Base-by-base conservation (phyloP, 768 basidiomycete species). In the Boletus bicolor region DNA sequence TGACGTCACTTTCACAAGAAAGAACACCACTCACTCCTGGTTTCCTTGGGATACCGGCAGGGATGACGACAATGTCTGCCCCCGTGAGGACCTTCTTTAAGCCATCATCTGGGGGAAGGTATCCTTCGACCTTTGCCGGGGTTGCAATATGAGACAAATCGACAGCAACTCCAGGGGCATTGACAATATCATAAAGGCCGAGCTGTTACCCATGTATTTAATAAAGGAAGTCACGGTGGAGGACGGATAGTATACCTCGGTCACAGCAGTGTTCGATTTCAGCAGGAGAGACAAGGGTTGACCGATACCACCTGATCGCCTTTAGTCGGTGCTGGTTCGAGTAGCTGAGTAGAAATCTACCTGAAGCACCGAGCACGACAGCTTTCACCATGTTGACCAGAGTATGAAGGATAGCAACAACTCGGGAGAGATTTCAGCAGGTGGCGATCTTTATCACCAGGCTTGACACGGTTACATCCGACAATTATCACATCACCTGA, bases 291-390 rank as follows among this genome's bases (percentile, higher is more conserved):
- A 84, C 72, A 98, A 79, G 58, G 95, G 94, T 79, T 97, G 96
- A 69, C 96, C 96, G 67, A 98, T 98, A 73, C 95, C 95, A 73
- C 93, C 93, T 93, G 60, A 38, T 50, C 38, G 47, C 0, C 19
- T 26, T n/a, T 19, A 30, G 46, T 60, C 26, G 64, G 54, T 17
- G 36, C 45, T 51, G 9, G 30, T 34, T 21, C 34, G 45, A 26
- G 15, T 24, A 51, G 47, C 6, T 8, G 48, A 43, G 21, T 5
- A 44, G 37, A 14, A 60, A 4, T 75, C 51, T 64, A 91, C 92
- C 93, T 73, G 91, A 88, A 77, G 95, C 95, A 73, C 95, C 95
- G 71, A 98, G 94, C 63, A 98, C 93, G 70, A 92, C 93, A 78
- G 84, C 92, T 75, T 95, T 93, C 26, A 71, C 72, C 70, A 66